These are phyloP conservation scores for Discostella stelligeroides DNA, from an alignment of 108 stramenopile species.

Conservation along the genomic window DNA sequence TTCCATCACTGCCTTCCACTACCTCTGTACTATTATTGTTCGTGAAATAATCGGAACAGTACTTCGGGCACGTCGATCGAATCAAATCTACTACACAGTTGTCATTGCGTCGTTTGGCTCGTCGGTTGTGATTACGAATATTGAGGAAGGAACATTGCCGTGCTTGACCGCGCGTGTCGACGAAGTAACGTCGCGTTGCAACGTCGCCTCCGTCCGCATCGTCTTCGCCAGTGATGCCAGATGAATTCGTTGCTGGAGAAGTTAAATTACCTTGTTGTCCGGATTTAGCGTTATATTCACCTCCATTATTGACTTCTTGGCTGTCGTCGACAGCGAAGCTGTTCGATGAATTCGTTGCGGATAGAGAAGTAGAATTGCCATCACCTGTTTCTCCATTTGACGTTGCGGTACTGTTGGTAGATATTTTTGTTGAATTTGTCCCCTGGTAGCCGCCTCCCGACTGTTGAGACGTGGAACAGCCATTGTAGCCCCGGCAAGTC, in stretches of 20 bases:
- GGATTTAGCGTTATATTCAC: no score
- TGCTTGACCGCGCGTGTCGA: constrained; percentile 3
- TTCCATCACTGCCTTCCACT: not conserved
- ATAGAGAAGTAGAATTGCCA: no score
- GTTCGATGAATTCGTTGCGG: no score
- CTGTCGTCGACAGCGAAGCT: no score
- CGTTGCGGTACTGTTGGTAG: not conserved
- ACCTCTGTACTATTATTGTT: not conserved
- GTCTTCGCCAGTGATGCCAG: no score
- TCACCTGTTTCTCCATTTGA: not conserved
- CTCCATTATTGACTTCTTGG: no score
- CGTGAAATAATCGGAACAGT: not conserved
- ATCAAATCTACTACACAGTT: constrained; percentile 7
- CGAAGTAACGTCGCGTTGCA: not conserved
- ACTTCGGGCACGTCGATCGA: constrained; percentile 2
- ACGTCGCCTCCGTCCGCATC: not conserved
- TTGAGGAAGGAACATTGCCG: constrained; percentile 11
- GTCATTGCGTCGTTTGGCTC: constrained; percentile 11
- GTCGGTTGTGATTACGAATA: constrained; percentile 15
- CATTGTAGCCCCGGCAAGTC: constrained; percentile 41
- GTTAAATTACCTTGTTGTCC: no score
- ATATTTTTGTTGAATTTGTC: not conserved
- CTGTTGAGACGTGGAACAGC: constrained; percentile 10
- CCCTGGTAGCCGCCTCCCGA: not conserved
- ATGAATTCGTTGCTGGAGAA: no score